A percentile compares a stretch with the other conserved stretches of the same genome.
These are phyloP conservation scores for Trichoderma sp. DNA, from an alignment of 2,329 filamentous ascomycete genomes.

Conservation along the genomic window DNA sequence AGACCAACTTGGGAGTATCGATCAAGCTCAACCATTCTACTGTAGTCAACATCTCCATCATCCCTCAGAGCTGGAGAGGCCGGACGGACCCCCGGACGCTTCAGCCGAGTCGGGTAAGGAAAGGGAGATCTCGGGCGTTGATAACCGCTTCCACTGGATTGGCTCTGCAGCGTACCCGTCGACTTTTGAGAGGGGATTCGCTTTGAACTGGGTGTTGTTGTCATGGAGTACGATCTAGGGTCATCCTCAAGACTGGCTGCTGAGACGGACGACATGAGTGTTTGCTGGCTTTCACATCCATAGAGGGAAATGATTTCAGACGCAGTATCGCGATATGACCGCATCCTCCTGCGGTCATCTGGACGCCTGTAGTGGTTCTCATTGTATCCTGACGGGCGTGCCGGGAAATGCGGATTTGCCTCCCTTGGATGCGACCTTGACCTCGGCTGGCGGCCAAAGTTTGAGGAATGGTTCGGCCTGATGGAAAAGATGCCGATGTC, in stretches of 20 bases:
- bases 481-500: conserved; percentile 65
- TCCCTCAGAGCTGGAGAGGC: conserved; percentile 54
- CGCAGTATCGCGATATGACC: conserved; percentile 54
- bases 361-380: conserved; percentile 37
- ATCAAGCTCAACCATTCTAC: conserved; percentile 54
- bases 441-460: conserved; percentile 38
- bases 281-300: conserved; percentile 53
- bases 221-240: conserved; percentile 58
- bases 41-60: conserved; percentile 52
- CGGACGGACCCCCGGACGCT: conserved; percentile 54
- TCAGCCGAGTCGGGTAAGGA: conserved; percentile 60
- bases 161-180: conserved; percentile 52
- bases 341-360: conserved; percentile 50
- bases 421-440: conserved; percentile 39
- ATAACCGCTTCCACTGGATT: conserved; percentile 45
- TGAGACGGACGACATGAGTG: conserved; percentile 47
- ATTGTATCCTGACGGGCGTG: conserved; percentile 39
- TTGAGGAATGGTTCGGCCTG: conserved; percentile 37
- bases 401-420: conserved; percentile 33
- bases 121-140: conserved; percentile 62
- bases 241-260: conserved; percentile 49
- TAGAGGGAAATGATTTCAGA: conserved; percentile 62
- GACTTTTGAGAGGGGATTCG: conserved; percentile 52
- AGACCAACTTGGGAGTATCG: conserved; percentile 48
- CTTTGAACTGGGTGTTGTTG: conserved; percentile 50